Conservation (phyloP, 2,329 filamentous ascomycete genomes). For the Stagonosporopsis tanaceti region DNA sequence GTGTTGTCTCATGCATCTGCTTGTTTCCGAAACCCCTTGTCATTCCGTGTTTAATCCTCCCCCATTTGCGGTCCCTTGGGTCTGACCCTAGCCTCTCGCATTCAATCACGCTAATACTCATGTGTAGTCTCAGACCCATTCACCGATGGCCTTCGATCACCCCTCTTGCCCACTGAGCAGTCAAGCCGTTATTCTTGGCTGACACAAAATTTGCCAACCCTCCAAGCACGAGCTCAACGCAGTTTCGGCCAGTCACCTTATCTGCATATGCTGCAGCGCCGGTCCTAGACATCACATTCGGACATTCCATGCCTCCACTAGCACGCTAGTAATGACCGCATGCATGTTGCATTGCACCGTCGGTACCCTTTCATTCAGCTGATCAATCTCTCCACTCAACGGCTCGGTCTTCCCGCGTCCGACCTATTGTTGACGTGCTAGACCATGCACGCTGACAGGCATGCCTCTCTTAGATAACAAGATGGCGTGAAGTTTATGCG, state of each 20-base stretch:
- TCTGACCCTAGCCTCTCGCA: slow-evolving; percentile 35
- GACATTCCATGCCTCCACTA: slow-evolving; percentile 47
- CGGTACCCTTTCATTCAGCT: slow-evolving; percentile 48
- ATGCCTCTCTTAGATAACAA: slow-evolving; percentile 52
- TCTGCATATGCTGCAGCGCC: slow-evolving; percentile 53
- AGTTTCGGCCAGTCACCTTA: slow-evolving; percentile 59
- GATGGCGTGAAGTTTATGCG: slow-evolving; percentile 54
- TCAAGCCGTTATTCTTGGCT: slow-evolving; percentile 41
- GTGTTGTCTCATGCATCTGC: slow-evolving; percentile 30
- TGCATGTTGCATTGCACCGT: slow-evolving; percentile 51
- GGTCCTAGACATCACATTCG: slow-evolving; percentile 45
- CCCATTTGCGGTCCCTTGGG: slow-evolving; percentile 21
- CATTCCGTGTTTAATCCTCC: slow-evolving; percentile 13
- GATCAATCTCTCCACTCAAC: slow-evolving; percentile 50
- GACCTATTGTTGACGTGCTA: slow-evolving; percentile 52
- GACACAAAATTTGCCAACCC: slow-evolving; percentile 42
- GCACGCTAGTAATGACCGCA: slow-evolving; percentile 46
- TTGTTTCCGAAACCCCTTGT: slow-evolving; percentile 27
- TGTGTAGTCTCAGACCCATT: slow-evolving; percentile 45
- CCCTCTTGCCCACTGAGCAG: slow-evolving; percentile 35
- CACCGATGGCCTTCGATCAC: slow-evolving; percentile 37
- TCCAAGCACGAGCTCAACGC: slow-evolving; percentile 40
- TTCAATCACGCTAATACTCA: slow-evolving; percentile 46
- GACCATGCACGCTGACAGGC: slow-evolving; percentile 53
- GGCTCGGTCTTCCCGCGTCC: slow-evolving; percentile 49